Percentiles rank a stretch among this genome's conserved stretches.
These are phyloP conservation scores for Alternaria sp. DNA, from an alignment of 2,329 filamentous ascomycete species.

Conservation along the genomic window DNA sequence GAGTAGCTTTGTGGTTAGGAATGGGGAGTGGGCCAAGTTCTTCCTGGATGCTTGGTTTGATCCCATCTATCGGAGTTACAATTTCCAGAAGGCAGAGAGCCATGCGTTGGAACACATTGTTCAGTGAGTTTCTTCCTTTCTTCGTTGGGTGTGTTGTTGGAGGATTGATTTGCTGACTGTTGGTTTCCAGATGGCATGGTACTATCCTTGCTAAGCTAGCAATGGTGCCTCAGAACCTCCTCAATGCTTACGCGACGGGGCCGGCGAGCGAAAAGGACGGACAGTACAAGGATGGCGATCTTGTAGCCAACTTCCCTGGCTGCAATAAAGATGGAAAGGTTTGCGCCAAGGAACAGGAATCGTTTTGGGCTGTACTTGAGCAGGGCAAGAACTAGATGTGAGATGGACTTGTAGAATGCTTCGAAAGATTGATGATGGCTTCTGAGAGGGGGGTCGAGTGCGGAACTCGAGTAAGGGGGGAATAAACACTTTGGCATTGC, in stretches of 20 bases:
- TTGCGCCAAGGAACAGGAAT: slow-evolving; percentile 75
- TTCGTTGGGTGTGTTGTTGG: neutral
- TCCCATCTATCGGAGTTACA: slow-evolving; percentile 90
- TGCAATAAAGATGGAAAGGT: slow-evolving; percentile 69
- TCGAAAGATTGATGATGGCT: neutral
- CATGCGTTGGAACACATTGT: slow-evolving; percentile 78
- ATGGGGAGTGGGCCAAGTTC: slow-evolving; percentile 90
- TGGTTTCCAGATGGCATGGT: slow-evolving; percentile 81
- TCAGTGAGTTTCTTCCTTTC: slow-evolving; percentile 49
- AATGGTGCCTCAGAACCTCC: slow-evolving; percentile 81
- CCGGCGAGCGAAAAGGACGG: slow-evolving; percentile 54
- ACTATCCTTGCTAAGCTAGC: slow-evolving; percentile 91
- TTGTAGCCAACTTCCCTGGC: slow-evolving; percentile 79
- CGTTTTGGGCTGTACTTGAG: slow-evolving; percentile 55
- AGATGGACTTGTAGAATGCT: no score
- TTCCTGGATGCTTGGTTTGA: slow-evolving; percentile 97
- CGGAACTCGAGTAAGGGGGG: neutral
- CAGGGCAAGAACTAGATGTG: slow-evolving; percentile 18
- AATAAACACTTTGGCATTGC: neutral
- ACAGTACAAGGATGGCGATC: slow-evolving; percentile 82
- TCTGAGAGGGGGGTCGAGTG: neutral
- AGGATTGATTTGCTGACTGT: neutral
- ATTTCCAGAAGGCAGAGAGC: slow-evolving; percentile 92
- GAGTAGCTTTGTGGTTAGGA: slow-evolving; percentile 79
- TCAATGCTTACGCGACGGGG: slow-evolving; percentile 77